These are phyloP conservation scores for Pseudotsuga menziesii DNA, from an alignment of 75 land plant genomes.

Conservation along the genomic window DNA sequence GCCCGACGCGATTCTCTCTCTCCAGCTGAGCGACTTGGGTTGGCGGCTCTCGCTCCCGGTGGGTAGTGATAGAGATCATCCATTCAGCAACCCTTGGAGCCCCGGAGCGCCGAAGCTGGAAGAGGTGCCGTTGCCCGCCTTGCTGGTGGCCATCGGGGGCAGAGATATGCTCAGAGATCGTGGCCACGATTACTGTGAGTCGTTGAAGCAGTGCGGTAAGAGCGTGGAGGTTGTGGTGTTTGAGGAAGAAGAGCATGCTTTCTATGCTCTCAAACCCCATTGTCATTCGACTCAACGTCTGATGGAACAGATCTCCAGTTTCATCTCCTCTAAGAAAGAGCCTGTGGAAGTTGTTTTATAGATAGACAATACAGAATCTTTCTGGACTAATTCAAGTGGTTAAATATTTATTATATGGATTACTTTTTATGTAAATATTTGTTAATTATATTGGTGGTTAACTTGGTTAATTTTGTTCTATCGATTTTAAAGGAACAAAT, in stretches of 20 bases:
- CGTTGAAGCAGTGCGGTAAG: slow-evolving; percentile 30
- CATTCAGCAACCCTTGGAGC: slow-evolving; percentile 37
- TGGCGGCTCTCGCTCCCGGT: slow-evolving; percentile 54
- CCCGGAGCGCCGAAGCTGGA: not conserved
- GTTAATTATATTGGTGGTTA: no score
- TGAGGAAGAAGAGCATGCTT: slow-evolving; percentile 32
- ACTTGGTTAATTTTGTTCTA: no score
- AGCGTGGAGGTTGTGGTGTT: slow-evolving; percentile 28
- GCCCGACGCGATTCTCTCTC: slow-evolving; percentile 9
- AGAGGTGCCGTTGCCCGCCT: slow-evolving; percentile 30
- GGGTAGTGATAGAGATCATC: slow-evolving; percentile 44
- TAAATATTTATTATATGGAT: no score
- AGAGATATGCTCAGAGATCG: slow-evolving; percentile 57
- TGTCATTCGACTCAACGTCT: not conserved
- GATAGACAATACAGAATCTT: no score
- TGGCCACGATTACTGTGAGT: slow-evolving; percentile 35
- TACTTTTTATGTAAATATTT: no score
- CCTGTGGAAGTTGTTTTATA: no score
- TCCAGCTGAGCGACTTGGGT: slow-evolving; percentile 35
- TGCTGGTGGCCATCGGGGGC: slow-evolving; percentile 51
- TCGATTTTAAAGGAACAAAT: no score
- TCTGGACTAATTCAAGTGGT: no score
- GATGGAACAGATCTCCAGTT: not conserved
- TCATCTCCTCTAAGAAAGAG: not conserved
- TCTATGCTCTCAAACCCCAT: slow-evolving; percentile 13